A percentile compares a stretch with the other conserved stretches of the same genome.
Conservation (phyloP, 306 rosid species). For the Lupinus albus region DNA sequence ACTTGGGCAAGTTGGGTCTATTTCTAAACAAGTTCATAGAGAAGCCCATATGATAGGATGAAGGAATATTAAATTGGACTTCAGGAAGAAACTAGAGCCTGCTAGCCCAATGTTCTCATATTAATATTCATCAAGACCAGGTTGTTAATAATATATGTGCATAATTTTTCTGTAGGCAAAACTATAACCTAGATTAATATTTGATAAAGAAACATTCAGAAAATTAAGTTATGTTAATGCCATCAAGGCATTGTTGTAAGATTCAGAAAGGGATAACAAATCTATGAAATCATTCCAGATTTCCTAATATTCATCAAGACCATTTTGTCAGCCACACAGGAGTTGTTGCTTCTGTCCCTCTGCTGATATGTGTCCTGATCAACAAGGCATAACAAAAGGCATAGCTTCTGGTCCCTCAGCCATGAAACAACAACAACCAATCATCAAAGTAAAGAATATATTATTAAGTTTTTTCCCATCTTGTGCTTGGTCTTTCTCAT, state of each 20-base stretch:
- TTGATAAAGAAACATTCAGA: conserved; percentile 25
- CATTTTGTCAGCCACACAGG: not conserved
- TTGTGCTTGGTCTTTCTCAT: conserved; percentile 92
- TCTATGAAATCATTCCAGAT: conserved; percentile 32
- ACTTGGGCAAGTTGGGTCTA: not conserved
- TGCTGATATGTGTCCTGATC: not conserved
- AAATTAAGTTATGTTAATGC: not conserved
- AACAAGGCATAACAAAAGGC: conserved; percentile 35
- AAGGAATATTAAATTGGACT: not conserved
- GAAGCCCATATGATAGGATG: not conserved
- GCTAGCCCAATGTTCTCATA: conserved; percentile 36
- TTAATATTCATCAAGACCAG: no score
- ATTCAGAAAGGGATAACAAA: conserved; percentile 23
- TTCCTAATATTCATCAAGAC: conserved; percentile 34
- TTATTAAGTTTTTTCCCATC: conserved; percentile 84
- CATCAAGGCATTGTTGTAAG: conserved; percentile 2
- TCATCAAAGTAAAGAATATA: conserved; percentile 71
- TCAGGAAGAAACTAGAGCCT: conserved; percentile 15
- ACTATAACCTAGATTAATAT: conserved; percentile 19
- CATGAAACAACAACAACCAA: no score
- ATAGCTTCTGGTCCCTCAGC: conserved; percentile 84
- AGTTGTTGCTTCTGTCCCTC: conserved; percentile 55
- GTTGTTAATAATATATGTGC: not conserved
- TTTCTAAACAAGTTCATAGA: not conserved
- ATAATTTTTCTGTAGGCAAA: conserved; percentile 16